phyloP scores from a whole-genome alignment of 2,329 filamentous ascomycete genomes.

The Pseudogymnoascus sp. region DNA sequence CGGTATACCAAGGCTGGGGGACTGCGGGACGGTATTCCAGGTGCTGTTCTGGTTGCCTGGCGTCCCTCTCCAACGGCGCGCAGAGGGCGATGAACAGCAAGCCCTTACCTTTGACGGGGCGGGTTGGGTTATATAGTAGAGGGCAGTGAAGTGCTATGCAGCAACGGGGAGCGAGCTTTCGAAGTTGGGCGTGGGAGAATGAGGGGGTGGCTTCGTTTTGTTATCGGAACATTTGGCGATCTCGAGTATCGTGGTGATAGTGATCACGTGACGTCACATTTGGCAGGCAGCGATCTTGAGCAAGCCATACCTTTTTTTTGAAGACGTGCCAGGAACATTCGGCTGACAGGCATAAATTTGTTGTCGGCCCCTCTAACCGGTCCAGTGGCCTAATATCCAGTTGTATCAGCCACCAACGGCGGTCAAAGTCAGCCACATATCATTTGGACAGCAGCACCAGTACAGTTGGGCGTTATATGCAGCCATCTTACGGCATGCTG shows the following conservation, averaged over 20 bases:
- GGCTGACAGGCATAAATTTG: neutral
- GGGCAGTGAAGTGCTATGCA: neutral
- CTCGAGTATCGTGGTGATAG: slow-evolving; percentile 5
- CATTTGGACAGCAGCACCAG: neutral
- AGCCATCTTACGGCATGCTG: neutral
- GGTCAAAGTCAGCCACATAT: neutral
- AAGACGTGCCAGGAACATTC: neutral
- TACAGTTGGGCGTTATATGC: neutral
- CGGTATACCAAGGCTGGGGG: neutral
- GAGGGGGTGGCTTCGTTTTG: slow-evolving; percentile 4
- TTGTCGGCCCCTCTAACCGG: neutral
- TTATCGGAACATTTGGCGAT: slow-evolving; percentile 7
- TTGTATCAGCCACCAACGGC: neutral
- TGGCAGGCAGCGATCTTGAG: neutral
- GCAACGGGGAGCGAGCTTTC: neutral
- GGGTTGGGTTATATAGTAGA: neutral
- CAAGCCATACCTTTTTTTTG: neutral
- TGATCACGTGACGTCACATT: neutral
- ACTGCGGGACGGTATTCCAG: neutral
- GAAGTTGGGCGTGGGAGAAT: neutral
- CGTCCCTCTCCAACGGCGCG: neutral
- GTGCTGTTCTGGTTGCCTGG: neutral
- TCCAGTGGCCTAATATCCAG: neutral
- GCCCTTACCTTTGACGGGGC: neutral
- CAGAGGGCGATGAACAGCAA: neutral